Evolutionary conservation across 139 green algal genomes (phyloP).

Genomic region (Chlorella sp.): DNA sequence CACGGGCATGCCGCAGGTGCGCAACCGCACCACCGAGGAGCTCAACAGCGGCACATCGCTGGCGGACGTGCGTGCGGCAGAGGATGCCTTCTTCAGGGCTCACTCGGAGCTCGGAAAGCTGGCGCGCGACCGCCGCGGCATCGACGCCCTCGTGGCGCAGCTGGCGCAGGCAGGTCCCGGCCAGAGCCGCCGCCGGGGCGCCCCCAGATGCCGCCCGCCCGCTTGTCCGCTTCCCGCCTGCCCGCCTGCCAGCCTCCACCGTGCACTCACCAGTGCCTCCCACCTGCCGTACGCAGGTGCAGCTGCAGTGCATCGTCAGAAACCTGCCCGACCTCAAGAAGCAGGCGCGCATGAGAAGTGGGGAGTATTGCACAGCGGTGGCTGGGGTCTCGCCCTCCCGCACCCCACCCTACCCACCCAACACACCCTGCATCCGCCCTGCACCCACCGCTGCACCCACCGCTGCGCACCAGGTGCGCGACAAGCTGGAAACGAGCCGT

Average conservation of each 20-base stretch:
- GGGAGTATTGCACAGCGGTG: background rate
- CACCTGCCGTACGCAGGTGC: too few relatives aligned
- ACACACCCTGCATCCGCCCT: background rate
- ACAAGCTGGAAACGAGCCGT: background rate
- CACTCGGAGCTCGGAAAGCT: background rate
- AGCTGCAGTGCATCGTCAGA: background rate
- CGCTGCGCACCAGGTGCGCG: background rate
- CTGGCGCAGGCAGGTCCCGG: too few relatives aligned
- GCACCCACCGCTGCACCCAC: background rate
- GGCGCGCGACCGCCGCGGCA: background rate
- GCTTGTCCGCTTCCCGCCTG: too few relatives aligned
- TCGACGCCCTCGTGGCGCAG: background rate
- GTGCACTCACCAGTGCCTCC: too few relatives aligned
- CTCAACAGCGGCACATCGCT: background rate
- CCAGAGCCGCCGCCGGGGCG: too few relatives aligned
- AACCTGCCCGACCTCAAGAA: conserved; percentile 2
- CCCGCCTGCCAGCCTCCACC: too few relatives aligned
- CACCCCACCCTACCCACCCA: too few relatives aligned
- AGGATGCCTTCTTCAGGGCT: background rate
- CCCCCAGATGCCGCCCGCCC: too few relatives aligned
- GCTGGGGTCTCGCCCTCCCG: too few relatives aligned
- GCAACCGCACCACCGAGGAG: conserved; percentile 7
- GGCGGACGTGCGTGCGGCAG: background rate
- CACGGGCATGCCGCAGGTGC: too few relatives aligned
- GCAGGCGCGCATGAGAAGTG: background rate